Conservation (phyloP, 1,284 basidiomycete species). For the Ceratorhiza oryzae-sativae region DNA sequence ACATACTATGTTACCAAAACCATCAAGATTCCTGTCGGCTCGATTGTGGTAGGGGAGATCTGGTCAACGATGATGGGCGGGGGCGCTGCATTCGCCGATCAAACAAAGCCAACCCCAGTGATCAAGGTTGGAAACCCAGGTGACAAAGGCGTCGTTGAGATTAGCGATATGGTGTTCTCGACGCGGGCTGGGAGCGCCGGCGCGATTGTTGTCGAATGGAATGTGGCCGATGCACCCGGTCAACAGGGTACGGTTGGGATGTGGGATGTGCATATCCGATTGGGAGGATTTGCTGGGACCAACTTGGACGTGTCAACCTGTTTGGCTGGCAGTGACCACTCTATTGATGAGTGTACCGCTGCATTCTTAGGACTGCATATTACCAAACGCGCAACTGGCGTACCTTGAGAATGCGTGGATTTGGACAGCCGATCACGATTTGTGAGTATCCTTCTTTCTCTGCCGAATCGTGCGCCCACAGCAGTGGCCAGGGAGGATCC, state of each 20-base stretch:
- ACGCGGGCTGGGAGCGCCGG: conserved; percentile 59
- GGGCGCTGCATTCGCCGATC: conserved; percentile 65
- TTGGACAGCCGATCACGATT: conserved; percentile 77
- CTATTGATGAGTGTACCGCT: conserved; percentile 59
- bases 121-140: conserved; percentile 61
- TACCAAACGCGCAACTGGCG: conserved; percentile 61
- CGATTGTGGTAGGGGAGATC: conserved; percentile 74
- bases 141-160: conserved; percentile 62
- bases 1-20: conserved; percentile 74
- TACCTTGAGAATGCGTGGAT: conserved; percentile 66
- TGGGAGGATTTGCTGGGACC: conserved; percentile 59
- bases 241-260: conserved; percentile 68
- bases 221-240: conserved; percentile 62
- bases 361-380: conserved; percentile 72
- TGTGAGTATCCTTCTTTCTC: too few relatives aligned
- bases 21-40: conserved; percentile 73
- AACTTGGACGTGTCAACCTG: conserved; percentile 61
- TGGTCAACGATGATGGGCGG: conserved; percentile 76
- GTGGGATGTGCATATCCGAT: conserved; percentile 71
- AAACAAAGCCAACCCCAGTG: conserved; percentile 62
- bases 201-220: conserved; percentile 77
- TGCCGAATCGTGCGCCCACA: too few relatives aligned
- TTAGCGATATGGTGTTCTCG: conserved; percentile 60
- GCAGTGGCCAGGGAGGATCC: background rate
- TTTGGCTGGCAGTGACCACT: conserved; percentile 51